Base-by-base conservation (phyloP, 768 basidiomycete genomes). In the Leccinum rimulosum region DNA sequence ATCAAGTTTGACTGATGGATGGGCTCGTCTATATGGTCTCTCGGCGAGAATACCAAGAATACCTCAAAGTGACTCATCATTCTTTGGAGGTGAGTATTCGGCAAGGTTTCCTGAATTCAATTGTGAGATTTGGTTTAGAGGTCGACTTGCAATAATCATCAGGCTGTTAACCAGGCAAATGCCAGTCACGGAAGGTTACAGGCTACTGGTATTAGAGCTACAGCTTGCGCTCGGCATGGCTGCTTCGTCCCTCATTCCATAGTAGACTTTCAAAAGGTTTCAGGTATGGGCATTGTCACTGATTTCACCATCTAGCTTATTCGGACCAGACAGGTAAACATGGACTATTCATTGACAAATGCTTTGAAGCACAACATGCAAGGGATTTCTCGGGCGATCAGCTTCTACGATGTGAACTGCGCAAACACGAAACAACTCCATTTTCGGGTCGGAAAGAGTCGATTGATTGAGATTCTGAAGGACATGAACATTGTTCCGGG, bases 171-270 rank as follows among this genome's bases (percentile, higher is more conserved):
- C n/a, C 3, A 43, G 35, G 54, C 45, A 1, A 60, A 62, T 22
- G 11, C 25, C 1, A 22, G 1, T 11, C 22, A 22, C 17, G 19
- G 19, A 27, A 19, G 17, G 8, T 7, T 61, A 10, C 0, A 1
- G 0, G 50, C 36, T 0, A 59, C 57, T 2, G 50, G 61, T 1
- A 38, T 61, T 0, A 50, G 45, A 3, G 50, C 52, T 0, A 54
- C 33, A 2, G 57, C 54, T 0, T 61, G 54, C 48, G 50, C 50
- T 2, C 11, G 1, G 17, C 54, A 61, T 27, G 43, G 57, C 0
- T 59, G 54, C 30, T 56, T 76, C 68, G 43, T 64, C 30, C 73
- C 69, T 0, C 66, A 72, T 50, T 60, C 64, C 0, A 52, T 72
- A 1, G 74, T 31, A 3, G 30, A 31, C 30, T 31, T 31, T 31